Evolutionary conservation across 1,284 basidiomycete species (phyloP).

Genomic region (Porogramme epimiltina): DNA sequence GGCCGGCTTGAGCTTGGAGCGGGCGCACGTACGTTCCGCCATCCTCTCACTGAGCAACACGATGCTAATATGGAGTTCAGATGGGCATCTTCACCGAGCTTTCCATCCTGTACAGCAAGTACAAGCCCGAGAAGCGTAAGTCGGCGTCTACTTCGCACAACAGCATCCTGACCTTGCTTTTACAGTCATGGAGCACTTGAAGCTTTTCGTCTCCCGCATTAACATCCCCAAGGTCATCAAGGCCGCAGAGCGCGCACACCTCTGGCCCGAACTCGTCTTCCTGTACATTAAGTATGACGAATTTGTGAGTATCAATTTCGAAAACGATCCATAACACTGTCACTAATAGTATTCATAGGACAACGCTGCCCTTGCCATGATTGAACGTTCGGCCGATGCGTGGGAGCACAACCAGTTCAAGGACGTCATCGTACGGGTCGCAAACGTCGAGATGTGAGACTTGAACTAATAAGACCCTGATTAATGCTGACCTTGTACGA

Average conservation of each 20-base stretch:
- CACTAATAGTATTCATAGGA: slow-evolving; percentile 53
- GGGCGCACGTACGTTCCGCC: slow-evolving; percentile 74
- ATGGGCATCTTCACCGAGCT: slow-evolving; percentile 96
- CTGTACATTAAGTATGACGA: slow-evolving; percentile 98
- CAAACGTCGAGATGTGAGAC: slow-evolving; percentile 92
- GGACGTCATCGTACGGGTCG: slow-evolving; percentile 91
- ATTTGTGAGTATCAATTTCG: slow-evolving; percentile 57
- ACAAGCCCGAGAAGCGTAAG: slow-evolving; percentile 90
- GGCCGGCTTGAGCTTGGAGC: slow-evolving; percentile 92
- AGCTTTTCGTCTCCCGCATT: slow-evolving; percentile 96
- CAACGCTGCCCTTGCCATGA: slow-evolving; percentile 97
- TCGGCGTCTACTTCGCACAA: slow-evolving; percentile 11
- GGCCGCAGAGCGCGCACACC: slow-evolving; percentile 93
- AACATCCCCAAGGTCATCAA: slow-evolving; percentile 95
- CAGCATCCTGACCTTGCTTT: background rate
- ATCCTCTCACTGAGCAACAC: background rate
- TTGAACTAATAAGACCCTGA: background rate
- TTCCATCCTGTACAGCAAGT: slow-evolving; percentile 95
- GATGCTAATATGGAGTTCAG: slow-evolving; percentile 31
- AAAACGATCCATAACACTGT: background rate
- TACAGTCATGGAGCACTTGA: slow-evolving; percentile 96
- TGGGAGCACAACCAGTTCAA: slow-evolving; percentile 99
- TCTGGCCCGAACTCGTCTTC: slow-evolving; percentile 99
- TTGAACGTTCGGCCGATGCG: slow-evolving; percentile 94
- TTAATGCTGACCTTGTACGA: slow-evolving; percentile 10